Evolutionary conservation across 1,284 basidiomycete genomes (phyloP), one percentile per base, ranked within the genome.

Genomic region (Phellinidium pouzarii): DNA sequence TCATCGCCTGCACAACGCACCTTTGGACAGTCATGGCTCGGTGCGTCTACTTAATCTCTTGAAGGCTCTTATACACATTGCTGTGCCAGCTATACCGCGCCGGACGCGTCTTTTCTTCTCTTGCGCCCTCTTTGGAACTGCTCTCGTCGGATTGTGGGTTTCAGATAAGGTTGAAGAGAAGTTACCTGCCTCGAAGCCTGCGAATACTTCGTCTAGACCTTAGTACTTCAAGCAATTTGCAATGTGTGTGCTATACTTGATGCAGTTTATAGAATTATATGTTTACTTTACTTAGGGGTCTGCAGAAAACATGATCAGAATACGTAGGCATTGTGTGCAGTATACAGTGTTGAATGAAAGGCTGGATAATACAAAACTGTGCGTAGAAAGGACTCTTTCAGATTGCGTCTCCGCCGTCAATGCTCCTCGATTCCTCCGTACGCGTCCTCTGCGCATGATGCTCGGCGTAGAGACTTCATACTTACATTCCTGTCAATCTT

Each of bases 151-250:
- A 3, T 26, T 52, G 7, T 52, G 46, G 44, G 40, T 55, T 20
- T 52, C 54, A 8, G 45, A 55, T 40, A 55, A 36, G 29, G 40
- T 55, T 11, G 54, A 55, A 26, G 54, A 55, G 38, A 51, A 44
- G 17, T n/a, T 55, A 9, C 54, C 54, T 43, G 47, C 48, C 29
- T 22, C 31, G 19, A 29, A 41, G 34, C 37, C 37, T 40, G 19
- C 37, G 7, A 40, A 17, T 17, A 40, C 19, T 20, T 17, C 14
- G 14, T 7, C 14, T n/a, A 40, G 19, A 40, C 31, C 9, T 14
- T 34, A 34, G 31, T 8, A 34, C 31, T 14, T 34, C 31, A 34
- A 34, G 14, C 31, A 40, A 20, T 19, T 40, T 20, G 37, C 14
- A n/a, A 17, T 40, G n/a, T 17, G 37, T 40, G 14, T 40, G 7